These are phyloP conservation scores for Alternaria viburni DNA, from an alignment of 2,329 filamentous ascomycete species.

Conservation along the genomic window DNA sequence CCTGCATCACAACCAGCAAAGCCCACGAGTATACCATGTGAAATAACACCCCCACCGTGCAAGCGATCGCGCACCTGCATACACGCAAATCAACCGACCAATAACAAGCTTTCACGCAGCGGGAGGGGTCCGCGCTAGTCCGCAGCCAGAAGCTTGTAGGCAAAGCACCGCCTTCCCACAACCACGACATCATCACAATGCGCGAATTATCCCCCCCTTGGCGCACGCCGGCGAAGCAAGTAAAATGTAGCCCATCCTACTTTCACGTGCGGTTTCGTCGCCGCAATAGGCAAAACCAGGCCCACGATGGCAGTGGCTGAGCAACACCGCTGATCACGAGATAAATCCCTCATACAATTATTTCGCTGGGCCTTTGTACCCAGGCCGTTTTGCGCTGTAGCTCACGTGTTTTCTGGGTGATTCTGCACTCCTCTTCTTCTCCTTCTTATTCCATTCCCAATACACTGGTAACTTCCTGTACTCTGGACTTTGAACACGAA, in stretches of 20 bases:
- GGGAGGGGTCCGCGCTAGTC: neutral
- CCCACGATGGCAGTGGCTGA: neutral
- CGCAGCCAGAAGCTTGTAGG: neutral
- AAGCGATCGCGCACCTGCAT: neutral
- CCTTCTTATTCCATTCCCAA: neutral
- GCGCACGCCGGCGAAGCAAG: neutral
- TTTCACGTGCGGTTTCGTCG: neutral
- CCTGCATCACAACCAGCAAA: neutral
- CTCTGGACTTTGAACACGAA: neutral
- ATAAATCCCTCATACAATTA: constrained; percentile 7
- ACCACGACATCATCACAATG: neutral
- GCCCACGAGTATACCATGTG: neutral
- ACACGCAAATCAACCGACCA: neutral
- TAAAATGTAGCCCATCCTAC: neutral
- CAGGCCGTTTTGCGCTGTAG: neutral
- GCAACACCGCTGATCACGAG: neutral
- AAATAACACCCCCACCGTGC: neutral
- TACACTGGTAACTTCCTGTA: neutral
- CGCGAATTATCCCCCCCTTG: constrained; percentile 3
- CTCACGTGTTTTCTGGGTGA: neutral
- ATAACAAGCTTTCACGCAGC: neutral
- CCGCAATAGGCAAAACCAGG: neutral
- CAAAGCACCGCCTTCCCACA: neutral
- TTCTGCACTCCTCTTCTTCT: neutral
- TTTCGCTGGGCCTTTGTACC: neutral